Evolutionary conservation across 768 basidiomycete genomes (phyloP), one percentile per base, ranked within the genome.

Genomic region (Pleurotus salmoneostramineus): DNA sequence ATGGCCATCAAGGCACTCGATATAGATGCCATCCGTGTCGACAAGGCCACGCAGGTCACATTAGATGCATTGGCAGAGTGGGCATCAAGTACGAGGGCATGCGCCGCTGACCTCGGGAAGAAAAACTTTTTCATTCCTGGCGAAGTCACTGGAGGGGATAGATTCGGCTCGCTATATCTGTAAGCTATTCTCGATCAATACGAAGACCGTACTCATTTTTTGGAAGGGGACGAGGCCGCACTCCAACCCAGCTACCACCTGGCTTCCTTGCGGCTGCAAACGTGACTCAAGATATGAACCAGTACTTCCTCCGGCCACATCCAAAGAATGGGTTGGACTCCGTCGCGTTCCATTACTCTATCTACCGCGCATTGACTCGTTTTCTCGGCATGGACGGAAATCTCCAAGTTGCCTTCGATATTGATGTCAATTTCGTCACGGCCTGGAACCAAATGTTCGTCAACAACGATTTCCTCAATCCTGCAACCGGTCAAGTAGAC

Each of bases 341-440:
- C 36, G 85, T 86, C 48, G 94, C 95, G 0, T 96, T 96, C 78
- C 95, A 97, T 70, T 97, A 96, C 70, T 96, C 95, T 47, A 88
- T 88, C 56, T 96, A 97, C 68, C 95, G 95, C 58, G 75, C 89
- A 2, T 74, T 96, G 54, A 76, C 87, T 33, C 90, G 95, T 50
- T 93, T 95, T 76, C 80, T 96, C 48, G 95, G 94, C 55, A 95
- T 96, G 93, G 95, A 97, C 67, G 95, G 95, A 65, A 96, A 97
- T 69, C 77, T 97, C 35, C 82, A 88, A 60, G 95, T 93, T 55
- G 94, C 92, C 7, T 95, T 88, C 71, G 95, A 97, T 66, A 73
- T 93, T 33, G 79, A 85, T 63, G 71, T 77, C 69, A 92, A 96
- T 72, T 94, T 96, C 65, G 76, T 95, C 72, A 88, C 85, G 0